Conservation (phyloP, 768 basidiomycete species). For the Tubosaeta sp. region DNA sequence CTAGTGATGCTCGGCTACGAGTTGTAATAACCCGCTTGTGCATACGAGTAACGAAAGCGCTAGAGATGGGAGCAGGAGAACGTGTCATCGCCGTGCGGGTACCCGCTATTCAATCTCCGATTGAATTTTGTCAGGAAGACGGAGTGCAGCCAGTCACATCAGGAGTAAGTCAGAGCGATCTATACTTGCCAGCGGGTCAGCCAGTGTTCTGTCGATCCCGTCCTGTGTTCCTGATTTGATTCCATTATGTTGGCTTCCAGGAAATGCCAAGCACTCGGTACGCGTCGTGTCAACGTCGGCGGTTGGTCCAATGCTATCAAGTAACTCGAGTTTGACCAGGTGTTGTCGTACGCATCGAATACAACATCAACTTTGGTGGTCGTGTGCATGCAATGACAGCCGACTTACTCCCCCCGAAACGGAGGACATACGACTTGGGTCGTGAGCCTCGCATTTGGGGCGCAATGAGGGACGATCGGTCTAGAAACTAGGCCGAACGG, state of each 20-base stretch:
- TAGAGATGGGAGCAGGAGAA: not conserved
- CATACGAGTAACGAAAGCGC: not conserved
- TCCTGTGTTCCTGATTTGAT: too few relatives aligned
- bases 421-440: not conserved
- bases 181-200: not conserved
- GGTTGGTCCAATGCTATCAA: too few relatives aligned
- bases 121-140: not conserved
- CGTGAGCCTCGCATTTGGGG: not conserved
- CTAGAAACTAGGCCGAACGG: not conserved
- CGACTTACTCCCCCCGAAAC: too few relatives aligned
- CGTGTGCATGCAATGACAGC: too few relatives aligned
- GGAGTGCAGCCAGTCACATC: not conserved
- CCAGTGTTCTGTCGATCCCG: too few relatives aligned
- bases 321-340: too few relatives aligned
- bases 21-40: not conserved
- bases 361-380: too few relatives aligned
- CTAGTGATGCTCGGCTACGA: not conserved
- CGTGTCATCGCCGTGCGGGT: not conserved
- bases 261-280: too few relatives aligned
- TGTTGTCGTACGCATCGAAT: too few relatives aligned
- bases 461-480: not conserved
- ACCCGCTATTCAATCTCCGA: not conserved
- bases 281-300: too few relatives aligned
- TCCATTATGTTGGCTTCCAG: too few relatives aligned
- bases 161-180: not conserved